phyloP scores from a whole-genome alignment of 176 grass and related monocot species.

The Triticum turgidum region DNA sequence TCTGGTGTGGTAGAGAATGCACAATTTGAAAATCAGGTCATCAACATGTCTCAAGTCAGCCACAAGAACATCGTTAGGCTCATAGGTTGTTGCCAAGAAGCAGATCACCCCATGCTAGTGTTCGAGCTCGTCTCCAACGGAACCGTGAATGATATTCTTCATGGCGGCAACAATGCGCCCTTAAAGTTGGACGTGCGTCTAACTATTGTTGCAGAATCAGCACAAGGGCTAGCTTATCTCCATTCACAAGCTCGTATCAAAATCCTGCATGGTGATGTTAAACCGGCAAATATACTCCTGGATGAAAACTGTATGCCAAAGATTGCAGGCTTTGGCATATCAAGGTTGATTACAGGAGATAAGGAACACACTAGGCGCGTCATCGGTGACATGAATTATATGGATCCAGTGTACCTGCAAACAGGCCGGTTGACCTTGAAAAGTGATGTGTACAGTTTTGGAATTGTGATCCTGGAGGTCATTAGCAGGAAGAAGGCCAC shows the following conservation, averaged over 20 bases:
- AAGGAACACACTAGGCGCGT: too few relatives aligned
- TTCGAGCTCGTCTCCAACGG: neutral
- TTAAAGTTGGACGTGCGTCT: neutral
- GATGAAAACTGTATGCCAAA: too few relatives aligned
- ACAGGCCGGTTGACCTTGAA: too few relatives aligned
- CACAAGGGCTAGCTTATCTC: neutral
- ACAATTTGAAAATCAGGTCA: too few relatives aligned
- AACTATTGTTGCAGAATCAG: neutral
- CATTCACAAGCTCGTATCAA: neutral
- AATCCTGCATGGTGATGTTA: neutral
- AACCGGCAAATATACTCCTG: neutral
- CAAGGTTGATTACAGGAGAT: too few relatives aligned
- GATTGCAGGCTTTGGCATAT: too few relatives aligned
- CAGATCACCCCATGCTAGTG: neutral
- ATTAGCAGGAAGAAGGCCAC: neutral
- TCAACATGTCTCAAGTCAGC: too few relatives aligned
- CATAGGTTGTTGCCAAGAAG: neutral
- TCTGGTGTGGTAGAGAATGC: too few relatives aligned
- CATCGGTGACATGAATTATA: neutral
- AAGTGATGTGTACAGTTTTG: neutral
- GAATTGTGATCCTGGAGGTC: neutral
- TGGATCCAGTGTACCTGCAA: neutral
- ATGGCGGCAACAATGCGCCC: neutral
- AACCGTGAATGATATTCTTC: neutral
- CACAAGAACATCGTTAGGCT: too few relatives aligned